These are phyloP conservation scores for Verticillium dahliae DNA, from an alignment of 2,329 filamentous ascomycete genomes.

Conservation along the genomic window DNA sequence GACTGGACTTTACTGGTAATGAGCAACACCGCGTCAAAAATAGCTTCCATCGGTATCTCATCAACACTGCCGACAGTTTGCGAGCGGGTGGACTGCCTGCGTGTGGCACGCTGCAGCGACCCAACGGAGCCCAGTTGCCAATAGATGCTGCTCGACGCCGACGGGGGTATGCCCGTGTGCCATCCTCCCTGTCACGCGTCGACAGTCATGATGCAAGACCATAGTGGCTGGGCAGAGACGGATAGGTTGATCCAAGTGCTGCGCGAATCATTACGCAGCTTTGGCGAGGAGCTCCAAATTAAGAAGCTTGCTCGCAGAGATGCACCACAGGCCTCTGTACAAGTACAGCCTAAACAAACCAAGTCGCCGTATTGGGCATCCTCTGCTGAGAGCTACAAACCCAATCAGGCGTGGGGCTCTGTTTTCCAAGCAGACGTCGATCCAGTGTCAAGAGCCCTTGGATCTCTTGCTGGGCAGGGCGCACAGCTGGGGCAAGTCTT, in stretches of 20 bases:
- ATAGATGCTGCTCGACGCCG: conserved; percentile 17
- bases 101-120: conserved; percentile 25
- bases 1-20: too few relatives aligned
- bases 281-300: background rate
- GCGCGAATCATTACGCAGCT: background rate
- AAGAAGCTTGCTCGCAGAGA: background rate
- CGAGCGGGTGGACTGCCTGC: conserved; percentile 22
- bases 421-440: background rate
- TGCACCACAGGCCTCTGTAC: background rate
- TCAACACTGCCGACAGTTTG: conserved; percentile 23
- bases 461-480: background rate
- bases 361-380: background rate
- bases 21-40: too few relatives aligned
- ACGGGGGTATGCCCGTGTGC: conserved; percentile 18
- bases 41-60: background rate
- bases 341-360: background rate
- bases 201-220: background rate
- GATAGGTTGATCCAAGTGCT: conserved; percentile 17
- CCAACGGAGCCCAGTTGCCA: conserved; percentile 7
- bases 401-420: background rate
- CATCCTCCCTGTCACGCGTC: too few relatives aligned
- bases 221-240: conserved; percentile 23
- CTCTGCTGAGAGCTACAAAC: background rate
- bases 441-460: background rate
- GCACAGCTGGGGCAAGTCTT: background rate